Evolutionary conservation across 352 stramenopile species (phyloP).

Genomic region (Globisporangium radiosum): DNA sequence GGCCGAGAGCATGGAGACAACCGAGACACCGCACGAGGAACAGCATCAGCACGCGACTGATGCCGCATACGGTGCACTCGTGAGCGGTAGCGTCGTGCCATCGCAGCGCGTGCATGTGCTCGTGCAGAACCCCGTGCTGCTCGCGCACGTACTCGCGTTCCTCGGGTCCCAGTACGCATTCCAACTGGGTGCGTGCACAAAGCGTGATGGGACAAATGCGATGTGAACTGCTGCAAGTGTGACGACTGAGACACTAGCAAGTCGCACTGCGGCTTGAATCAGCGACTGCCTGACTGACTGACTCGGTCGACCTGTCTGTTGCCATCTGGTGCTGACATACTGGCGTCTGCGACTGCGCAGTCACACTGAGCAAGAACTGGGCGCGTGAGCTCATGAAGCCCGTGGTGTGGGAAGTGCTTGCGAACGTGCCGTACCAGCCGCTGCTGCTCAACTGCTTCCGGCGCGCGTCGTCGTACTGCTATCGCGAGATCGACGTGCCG

Average conservation of each 20-base stretch:
- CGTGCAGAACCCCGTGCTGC: conserved; percentile 43
- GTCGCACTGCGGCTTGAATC: too few relatives aligned
- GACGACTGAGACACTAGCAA: background rate
- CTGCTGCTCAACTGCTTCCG: conserved; percentile 80
- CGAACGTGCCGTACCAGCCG: conserved; percentile 66
- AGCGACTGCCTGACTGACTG: background rate
- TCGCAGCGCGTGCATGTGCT: conserved; percentile 29
- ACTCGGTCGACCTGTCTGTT: background rate
- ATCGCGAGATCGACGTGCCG: conserved; percentile 81
- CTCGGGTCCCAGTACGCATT: conserved; percentile 51
- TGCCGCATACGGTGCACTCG: conserved; percentile 2
- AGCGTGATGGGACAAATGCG: too few relatives aligned
- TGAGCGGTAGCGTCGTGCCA: conserved; percentile 1
- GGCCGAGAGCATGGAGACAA: conserved; percentile 10
- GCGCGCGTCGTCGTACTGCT: conserved; percentile 78
- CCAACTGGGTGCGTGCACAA: conserved; percentile 29
- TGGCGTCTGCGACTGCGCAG: conserved; percentile 15
- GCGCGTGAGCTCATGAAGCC: conserved; percentile 80
- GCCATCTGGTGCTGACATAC: background rate
- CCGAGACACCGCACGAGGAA: conserved; percentile 6
- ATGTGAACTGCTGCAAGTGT: too few relatives aligned
- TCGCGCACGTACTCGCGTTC: conserved; percentile 59
- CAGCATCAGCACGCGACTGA: background rate
- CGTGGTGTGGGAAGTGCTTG: conserved; percentile 75
- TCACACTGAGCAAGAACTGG: conserved; percentile 65